Conservation (phyloP, 2,329 filamentous ascomycete species). For the Sordariomycetes sp. region DNA sequence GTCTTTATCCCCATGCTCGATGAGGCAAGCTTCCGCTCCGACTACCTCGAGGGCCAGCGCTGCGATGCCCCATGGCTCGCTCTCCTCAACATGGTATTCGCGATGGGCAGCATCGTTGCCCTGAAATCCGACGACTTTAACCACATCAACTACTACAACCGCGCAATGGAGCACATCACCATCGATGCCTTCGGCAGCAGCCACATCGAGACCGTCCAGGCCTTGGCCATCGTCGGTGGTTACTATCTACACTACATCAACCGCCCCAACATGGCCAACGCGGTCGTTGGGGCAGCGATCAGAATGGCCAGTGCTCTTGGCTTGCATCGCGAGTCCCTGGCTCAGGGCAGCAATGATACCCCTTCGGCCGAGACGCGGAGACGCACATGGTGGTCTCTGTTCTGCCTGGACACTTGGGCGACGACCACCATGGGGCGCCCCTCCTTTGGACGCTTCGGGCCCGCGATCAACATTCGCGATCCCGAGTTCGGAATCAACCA, state of each 20-base stretch:
- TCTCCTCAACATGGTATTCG: slow-evolving; percentile 67
- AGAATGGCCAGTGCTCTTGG: slow-evolving; percentile 65
- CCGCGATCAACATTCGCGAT: slow-evolving; percentile 56
- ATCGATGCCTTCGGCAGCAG: slow-evolving; percentile 40
- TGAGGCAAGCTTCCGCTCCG: slow-evolving; percentile 59
- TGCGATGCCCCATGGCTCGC: slow-evolving; percentile 63
- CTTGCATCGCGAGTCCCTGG: slow-evolving; percentile 49
- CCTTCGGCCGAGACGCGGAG: slow-evolving; percentile 42
- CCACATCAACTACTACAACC: slow-evolving; percentile 61
- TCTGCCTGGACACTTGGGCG: slow-evolving; percentile 67
- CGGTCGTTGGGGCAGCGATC: slow-evolving; percentile 59
- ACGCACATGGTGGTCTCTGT: slow-evolving; percentile 67
- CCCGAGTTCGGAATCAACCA: slow-evolving; percentile 44
- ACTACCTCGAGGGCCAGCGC: slow-evolving; percentile 43
- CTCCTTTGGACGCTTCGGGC: slow-evolving; percentile 58
- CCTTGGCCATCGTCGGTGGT: slow-evolving; percentile 47
- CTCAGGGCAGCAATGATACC: slow-evolving; percentile 5
- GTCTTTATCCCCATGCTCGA: slow-evolving; percentile 67
- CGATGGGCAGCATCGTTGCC: slow-evolving; percentile 63
- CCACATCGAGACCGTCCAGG: slow-evolving; percentile 17
- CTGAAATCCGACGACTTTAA: slow-evolving; percentile 55
- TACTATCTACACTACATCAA: slow-evolving; percentile 72
- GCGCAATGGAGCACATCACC: slow-evolving; percentile 56
- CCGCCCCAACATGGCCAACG: slow-evolving; percentile 65
- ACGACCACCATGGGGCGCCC: slow-evolving; percentile 62